Evolutionary conservation across 495 filamentous ascomycete genomes (phyloP), one percentile per base, ranked within the genome.

Genomic region (Aspergillus diversus): DNA sequence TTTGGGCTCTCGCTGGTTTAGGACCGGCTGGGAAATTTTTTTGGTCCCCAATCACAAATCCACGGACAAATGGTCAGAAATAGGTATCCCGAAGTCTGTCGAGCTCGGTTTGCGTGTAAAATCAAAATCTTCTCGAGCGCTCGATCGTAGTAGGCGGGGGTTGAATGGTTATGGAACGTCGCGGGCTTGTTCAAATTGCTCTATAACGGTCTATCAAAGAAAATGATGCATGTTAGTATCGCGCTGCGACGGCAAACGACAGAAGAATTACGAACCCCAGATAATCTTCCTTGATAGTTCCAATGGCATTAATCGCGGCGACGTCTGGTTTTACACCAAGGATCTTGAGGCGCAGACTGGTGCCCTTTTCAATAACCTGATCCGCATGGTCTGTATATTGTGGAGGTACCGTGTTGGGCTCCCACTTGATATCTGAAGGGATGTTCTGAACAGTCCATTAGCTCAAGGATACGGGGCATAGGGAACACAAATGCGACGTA

Each of bases 261-360:
- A 43, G 54, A 32, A 35, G 7, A 3, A 52, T 15, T 21, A 71
- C 79, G 64, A 64, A 85, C 83, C 83, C 83, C 66, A 85, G 68
- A 61, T 75, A 85, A 70, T 84, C 92, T 75, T 97, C 95, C 79
- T 96, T 97, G 72, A 99, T 97, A 39, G 91, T 98, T 46, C 92
- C 96, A 74, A 98, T 96, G 35, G 94, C 95, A 81, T 89, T 97
- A 84, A 99, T 95, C 67, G 90, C 88, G 32, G 89, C 92, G 50
- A 98, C 91, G 69, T 97, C 95, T 56, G 88, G 92, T 73, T 96
- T 86, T 13, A 93, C 89, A 66, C 96, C 96, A 55, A 97, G 89
- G 53, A 99, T 88, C 77, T 97, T 97, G 61, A 97, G 87, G 15
- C 95, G 90, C 65, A 99, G 83, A 71, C 96, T 93, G 9, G 94